phyloP scores from a whole-genome alignment of 139 green algal species.

The Mesotaenium endlicherianum region DNA sequence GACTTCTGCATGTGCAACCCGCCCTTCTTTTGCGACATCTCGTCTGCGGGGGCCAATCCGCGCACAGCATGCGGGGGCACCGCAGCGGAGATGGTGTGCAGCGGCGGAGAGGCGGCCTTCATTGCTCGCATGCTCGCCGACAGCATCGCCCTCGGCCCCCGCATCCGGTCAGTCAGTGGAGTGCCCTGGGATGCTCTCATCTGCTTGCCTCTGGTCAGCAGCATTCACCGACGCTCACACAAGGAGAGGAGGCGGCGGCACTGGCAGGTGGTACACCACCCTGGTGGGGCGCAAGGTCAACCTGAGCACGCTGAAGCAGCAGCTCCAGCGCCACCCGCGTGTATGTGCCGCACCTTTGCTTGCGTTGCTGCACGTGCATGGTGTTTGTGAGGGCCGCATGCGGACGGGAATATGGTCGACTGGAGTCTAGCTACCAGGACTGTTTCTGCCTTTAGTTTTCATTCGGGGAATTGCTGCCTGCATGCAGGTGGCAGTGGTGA shows the following conservation, averaged over 20 bases:
- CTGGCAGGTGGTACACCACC: slow-evolving; percentile 73
- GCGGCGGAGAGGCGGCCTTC: slow-evolving; percentile 86
- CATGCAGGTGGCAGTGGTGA: slow-evolving; percentile 61
- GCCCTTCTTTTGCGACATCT: slow-evolving; percentile 88
- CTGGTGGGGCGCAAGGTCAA: slow-evolving; percentile 66
- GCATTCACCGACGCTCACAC: no score
- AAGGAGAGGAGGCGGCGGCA: background rate
- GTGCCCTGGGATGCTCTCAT: no score
- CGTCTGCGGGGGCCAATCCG: slow-evolving; percentile 77
- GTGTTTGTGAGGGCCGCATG: background rate
- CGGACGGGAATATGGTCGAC: no score
- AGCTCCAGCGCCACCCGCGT: slow-evolving; percentile 54
- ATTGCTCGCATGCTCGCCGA: slow-evolving; percentile 81
- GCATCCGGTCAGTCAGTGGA: slow-evolving; percentile 3
- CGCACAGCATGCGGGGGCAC: slow-evolving; percentile 66
- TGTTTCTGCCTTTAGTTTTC: no score
- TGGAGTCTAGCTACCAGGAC: no score
- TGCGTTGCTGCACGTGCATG: no score
- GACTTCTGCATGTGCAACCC: slow-evolving; percentile 89
- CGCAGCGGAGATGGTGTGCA: slow-evolving; percentile 80
- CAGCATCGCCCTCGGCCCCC: slow-evolving; percentile 54
- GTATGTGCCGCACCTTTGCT: no score
- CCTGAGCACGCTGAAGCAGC: slow-evolving; percentile 59
- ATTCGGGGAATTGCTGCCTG: no score
- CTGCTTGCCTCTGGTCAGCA: no score